Evolutionary conservation across 495 filamentous ascomycete genomes (phyloP), one percentile per base, ranked within the genome.

Genomic region (Aspergillus bridgeri): DNA sequence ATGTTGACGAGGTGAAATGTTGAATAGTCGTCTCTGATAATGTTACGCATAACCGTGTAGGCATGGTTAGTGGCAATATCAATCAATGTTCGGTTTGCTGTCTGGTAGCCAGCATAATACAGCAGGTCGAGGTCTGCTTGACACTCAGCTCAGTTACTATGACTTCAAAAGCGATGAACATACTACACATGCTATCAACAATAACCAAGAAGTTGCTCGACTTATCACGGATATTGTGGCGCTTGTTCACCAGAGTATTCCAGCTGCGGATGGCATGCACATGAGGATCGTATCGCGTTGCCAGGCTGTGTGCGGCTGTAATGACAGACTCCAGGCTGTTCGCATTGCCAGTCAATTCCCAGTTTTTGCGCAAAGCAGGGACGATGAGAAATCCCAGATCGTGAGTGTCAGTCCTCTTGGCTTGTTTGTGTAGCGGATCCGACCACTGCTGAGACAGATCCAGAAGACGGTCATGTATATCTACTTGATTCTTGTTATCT

Each of bases 1-100:
- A 80, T 68, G 51, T 79, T 74, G n/a, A 65, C 60, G 6, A 71
- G 66, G 52, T 79, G 78, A 56, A 61, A 77, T 5, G 76, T 69
- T 0, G 66, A 69, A 47, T 63, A 60, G 19, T 75, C 69, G 5
- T 59, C 25, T 22, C 74, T 66, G 44, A 74, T 62, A 51, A 72
- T 65, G 5, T 62, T 64, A 5, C 59, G 56, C 24, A 69, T 56
- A 1, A 74, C 59, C 0, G 63, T 65, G 18, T 60, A 53, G 2
- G 76, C 75, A 54, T 79, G 78, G 5, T 65, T 47, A 0, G 64
- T 71, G 0, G 77, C 77, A 17, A 79, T 75, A 11, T 62, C 55
- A 8, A 56, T 53, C 13, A 74, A 63, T 0, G 22, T 58, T 15
- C 48, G 48, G 46, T 69, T 66, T 1, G 48, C 23, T n/a, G 59